Percentiles rank a stretch among this genome's conserved stretches.
Conservation (phyloP, 2,329 filamentous ascomycete species). For the Mycosphaerelloides madeirae region DNA sequence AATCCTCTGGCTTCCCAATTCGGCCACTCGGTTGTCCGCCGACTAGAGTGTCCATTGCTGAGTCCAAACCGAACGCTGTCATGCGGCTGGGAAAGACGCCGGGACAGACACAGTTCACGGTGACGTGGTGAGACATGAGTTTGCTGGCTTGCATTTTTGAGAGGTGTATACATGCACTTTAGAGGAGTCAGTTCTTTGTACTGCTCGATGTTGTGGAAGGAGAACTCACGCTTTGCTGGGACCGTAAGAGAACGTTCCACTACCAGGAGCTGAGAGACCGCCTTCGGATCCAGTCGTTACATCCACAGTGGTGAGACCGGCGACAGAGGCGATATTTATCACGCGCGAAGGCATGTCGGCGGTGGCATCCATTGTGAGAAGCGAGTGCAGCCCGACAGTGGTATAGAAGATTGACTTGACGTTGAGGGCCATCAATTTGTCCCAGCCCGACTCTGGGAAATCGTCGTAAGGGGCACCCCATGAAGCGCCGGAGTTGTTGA, state of each 20-base stretch:
- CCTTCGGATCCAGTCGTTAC: constrained; percentile 45
- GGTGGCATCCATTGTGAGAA: constrained; percentile 40
- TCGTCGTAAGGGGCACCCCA: constrained; percentile 54
- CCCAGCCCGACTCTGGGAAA: constrained; percentile 55
- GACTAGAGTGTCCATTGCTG: constrained; percentile 46
- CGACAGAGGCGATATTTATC: constrained; percentile 46
- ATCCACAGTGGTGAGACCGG: constrained; percentile 41
- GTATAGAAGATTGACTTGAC: constrained; percentile 40
- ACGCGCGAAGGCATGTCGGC: constrained; percentile 40
- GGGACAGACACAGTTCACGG: constrained; percentile 55
- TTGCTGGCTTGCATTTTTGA: constrained; percentile 52
- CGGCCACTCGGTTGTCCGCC: constrained; percentile 44
- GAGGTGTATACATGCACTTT: constrained; percentile 47
- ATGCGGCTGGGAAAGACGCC: constrained; percentile 53
- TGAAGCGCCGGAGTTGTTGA: constrained; percentile 45
- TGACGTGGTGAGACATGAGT: constrained; percentile 49
- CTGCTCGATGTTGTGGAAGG: no score
- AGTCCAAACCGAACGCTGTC: constrained; percentile 47
- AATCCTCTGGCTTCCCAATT: constrained; percentile 46
- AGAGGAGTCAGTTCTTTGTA: no score
- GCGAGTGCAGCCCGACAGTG: constrained; percentile 43
- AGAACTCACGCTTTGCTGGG: constrained; percentile 39
- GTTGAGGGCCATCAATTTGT: constrained; percentile 46
- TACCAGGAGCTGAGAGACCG: constrained; percentile 47
- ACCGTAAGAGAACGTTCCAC: constrained; percentile 42